phyloP scores from a whole-genome alignment of 495 filamentous ascomycete species.

The Massariosphaeria phaeospora region DNA sequence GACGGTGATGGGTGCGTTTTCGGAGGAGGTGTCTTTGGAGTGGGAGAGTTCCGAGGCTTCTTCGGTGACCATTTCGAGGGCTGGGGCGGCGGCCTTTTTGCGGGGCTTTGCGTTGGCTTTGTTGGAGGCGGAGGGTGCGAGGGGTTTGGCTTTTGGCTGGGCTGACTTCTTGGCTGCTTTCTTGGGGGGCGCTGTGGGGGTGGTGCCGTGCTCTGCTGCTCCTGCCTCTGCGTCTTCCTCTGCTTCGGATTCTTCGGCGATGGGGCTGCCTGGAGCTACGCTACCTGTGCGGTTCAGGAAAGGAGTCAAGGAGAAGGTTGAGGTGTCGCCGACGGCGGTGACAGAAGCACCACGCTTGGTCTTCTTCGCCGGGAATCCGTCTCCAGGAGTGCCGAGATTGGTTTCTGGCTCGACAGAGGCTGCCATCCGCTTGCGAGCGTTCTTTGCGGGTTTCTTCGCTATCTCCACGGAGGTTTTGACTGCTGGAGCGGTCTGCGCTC shows the following conservation, averaged over 20 bases:
- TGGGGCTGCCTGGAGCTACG: conserved; percentile 46
- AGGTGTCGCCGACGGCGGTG: conserved; percentile 68
- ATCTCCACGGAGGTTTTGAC: conserved; percentile 5
- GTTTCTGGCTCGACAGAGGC: conserved; percentile 45
- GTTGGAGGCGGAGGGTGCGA: conserved; percentile 29
- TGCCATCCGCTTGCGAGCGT: conserved; percentile 48
- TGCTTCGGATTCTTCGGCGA: conserved; percentile 34
- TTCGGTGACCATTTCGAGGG: conserved; percentile 52
- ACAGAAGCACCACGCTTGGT: conserved; percentile 42
- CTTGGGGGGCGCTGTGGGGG: conserved; percentile 35
- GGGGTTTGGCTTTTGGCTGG: conserved; percentile 35
- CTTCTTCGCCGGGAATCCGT: conserved; percentile 45
- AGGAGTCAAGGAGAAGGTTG: conserved; percentile 85
- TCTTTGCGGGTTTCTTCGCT: conserved; percentile 34
- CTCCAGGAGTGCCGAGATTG: conserved; percentile 63
- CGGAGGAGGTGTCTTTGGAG: conserved; percentile 19
- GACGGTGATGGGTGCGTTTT: conserved; percentile 29
- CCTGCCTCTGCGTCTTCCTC: conserved; percentile 28
- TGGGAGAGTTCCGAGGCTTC: conserved; percentile 39
- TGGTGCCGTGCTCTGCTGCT: conserved; percentile 24
- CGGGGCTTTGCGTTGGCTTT: conserved; percentile 37
- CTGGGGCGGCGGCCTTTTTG: conserved; percentile 41
- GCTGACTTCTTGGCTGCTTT: conserved; percentile 35
- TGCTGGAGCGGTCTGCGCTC: conserved; percentile 42
- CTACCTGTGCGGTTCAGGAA: conserved; percentile 75